A percentile compares a stretch with the other conserved stretches of the same genome.
Conservation (phyloP, 306 rosid species). For the Lathyrus aphaca region DNA sequence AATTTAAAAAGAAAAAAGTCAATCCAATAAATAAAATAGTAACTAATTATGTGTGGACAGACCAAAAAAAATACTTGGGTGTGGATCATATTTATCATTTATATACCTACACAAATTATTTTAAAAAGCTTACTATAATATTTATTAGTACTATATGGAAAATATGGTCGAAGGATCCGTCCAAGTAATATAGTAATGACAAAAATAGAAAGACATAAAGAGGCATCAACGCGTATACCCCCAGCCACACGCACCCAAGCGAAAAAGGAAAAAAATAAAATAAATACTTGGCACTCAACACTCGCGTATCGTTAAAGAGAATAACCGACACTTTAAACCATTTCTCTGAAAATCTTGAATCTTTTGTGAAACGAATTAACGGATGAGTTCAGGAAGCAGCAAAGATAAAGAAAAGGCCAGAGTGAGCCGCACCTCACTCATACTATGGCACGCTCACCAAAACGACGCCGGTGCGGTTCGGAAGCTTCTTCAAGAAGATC, state of each 20-base stretch:
- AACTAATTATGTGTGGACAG: no score
- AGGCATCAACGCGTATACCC: conserved; percentile 8
- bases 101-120: no score
- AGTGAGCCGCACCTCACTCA: conserved; percentile 87
- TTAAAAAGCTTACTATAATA: no score
- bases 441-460: conserved; percentile 95
- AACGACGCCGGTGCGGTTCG: conserved; percentile 83
- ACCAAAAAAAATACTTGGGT: no score
- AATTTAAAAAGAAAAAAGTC: no score
- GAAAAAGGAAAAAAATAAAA: background rate
- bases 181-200: background rate
- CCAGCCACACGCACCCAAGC: background rate
- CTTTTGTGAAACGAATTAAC: background rate
- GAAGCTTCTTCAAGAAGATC: conserved; percentile 97
- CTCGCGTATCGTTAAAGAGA: background rate
- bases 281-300: background rate
- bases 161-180: no score
- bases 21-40: no score
- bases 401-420: conserved; percentile 80
- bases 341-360: background rate
- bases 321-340: conserved; percentile 5
- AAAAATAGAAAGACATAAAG: conserved; percentile 16
- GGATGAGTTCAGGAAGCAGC: conserved; percentile 46
- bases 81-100: no score
- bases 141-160: no score